These are phyloP conservation scores for Sesbania bispinosa DNA, from an alignment of 306 rosid genomes.

Conservation along the genomic window DNA sequence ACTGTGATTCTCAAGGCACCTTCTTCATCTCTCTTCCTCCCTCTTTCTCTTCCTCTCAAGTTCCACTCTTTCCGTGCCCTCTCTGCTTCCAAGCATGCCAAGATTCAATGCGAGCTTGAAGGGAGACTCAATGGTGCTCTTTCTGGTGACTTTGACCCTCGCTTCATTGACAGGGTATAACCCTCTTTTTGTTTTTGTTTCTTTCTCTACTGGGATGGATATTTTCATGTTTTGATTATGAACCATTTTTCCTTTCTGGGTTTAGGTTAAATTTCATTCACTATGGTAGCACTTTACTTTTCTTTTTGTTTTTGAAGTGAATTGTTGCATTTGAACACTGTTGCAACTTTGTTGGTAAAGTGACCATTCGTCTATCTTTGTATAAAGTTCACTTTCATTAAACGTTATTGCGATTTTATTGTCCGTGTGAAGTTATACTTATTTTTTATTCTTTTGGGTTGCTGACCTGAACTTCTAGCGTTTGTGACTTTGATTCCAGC, in stretches of 20 bases:
- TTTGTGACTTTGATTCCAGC: not conserved
- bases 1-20: slow-evolving; percentile 30
- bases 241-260: not conserved
- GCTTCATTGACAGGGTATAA: slow-evolving; percentile 72
- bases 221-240: not conserved
- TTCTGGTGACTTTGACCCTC: slow-evolving; percentile 70
- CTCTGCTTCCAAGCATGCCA: slow-evolving; percentile 38
- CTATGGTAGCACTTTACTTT: not conserved
- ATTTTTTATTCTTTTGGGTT: not conserved
- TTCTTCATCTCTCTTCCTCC: slow-evolving; percentile 25
- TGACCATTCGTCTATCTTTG: not conserved
- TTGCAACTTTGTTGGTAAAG: not conserved
- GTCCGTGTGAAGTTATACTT: not conserved
- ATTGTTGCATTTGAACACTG: not conserved
- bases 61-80: slow-evolving; percentile 27
- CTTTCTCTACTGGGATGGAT: not conserved
- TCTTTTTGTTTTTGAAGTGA: not conserved
- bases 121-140: slow-evolving; percentile 66
- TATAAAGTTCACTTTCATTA: not conserved
- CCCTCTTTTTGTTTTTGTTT: not conserved
- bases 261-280: not conserved
- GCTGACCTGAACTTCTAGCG: not conserved
- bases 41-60: slow-evolving; percentile 24
- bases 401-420: not conserved
- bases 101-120: slow-evolving; percentile 68